Evolutionary conservation across 2,329 filamentous ascomycete genomes (phyloP).

Genomic region (Sporothrix globosa): DNA sequence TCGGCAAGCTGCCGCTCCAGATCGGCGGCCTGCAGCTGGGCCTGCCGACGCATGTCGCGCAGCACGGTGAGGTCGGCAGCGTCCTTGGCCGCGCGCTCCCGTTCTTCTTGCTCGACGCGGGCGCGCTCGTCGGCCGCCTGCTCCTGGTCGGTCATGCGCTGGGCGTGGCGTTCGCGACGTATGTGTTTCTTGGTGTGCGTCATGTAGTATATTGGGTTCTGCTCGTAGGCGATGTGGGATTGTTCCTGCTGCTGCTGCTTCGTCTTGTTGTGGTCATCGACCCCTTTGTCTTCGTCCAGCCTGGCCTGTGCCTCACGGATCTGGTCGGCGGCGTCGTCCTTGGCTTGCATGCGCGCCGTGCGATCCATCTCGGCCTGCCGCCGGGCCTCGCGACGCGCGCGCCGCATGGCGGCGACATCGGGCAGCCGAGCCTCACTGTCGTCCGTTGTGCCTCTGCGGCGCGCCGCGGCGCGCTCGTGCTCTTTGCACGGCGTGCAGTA

Average conservation of each 20-base stretch:
- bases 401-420: not conserved
- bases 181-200: not conserved
- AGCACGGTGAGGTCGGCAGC: not conserved
- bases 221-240: not conserved
- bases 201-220: not conserved
- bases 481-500: conserved; percentile 30
- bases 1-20: not conserved
- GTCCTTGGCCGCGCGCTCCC: not conserved
- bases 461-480: not conserved
- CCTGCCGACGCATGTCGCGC: not conserved
- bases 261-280: not conserved
- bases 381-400: not conserved
- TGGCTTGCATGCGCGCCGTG: not conserved
- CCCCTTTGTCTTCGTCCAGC: not conserved
- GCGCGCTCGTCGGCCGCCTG: too few relatives aligned
- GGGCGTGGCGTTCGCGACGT: not conserved
- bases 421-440: not conserved
- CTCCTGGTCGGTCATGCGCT: too few relatives aligned
- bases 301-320: not conserved
- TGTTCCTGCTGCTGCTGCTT: not conserved
- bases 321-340: not conserved
- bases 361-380: not conserved
- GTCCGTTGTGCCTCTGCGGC: not conserved
- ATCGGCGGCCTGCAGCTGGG: not conserved
- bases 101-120: not conserved